These are phyloP conservation scores for Veloboletus limbatus DNA, from an alignment of 1,284 basidiomycete species.

Conservation along the genomic window DNA sequence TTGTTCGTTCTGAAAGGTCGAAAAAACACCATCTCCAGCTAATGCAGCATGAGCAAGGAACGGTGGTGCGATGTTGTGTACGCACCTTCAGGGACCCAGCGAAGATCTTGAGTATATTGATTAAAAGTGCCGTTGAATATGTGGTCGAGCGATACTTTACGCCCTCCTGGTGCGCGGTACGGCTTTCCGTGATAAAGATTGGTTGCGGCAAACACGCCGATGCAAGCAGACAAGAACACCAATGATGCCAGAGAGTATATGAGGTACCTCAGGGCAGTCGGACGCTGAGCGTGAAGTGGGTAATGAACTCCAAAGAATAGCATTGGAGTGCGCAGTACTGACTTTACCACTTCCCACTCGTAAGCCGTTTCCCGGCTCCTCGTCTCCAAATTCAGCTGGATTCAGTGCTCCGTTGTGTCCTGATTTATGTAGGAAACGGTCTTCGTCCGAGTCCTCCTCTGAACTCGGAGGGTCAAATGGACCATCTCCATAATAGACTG, in stretches of 20 bases:
- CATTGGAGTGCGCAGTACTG: slow-evolving; percentile 10
- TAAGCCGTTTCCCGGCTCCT: slow-evolving; percentile 35
- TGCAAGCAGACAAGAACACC: slow-evolving; percentile 53
- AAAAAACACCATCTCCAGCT: slow-evolving; percentile 92
- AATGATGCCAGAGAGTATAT: slow-evolving; percentile 52
- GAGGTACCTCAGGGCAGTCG: slow-evolving; percentile 52
- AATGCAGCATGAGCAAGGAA: slow-evolving; percentile 16
- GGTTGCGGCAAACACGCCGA: slow-evolving; percentile 71
- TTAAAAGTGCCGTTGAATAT: slow-evolving; percentile 87
- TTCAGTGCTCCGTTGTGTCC: slow-evolving; percentile 30
- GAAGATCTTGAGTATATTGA: slow-evolving; percentile 44
- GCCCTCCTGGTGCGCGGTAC: slow-evolving; percentile 51
- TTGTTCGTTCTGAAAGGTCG: slow-evolving; percentile 53
- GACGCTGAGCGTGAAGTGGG: slow-evolving; percentile 33
- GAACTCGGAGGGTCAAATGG: slow-evolving; percentile 71
- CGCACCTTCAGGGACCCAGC: slow-evolving; percentile 88
- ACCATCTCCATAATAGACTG: slow-evolving; percentile 66
- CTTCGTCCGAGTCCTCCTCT: slow-evolving; percentile 56
- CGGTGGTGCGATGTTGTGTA: background rate
- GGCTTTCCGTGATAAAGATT: slow-evolving; percentile 56
- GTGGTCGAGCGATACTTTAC: slow-evolving; percentile 81
- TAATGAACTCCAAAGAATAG: slow-evolving; percentile 5
- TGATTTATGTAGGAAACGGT: slow-evolving; percentile 41
- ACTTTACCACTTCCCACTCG: slow-evolving; percentile 39
- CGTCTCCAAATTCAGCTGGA: slow-evolving; percentile 14